These are phyloP conservation scores for Naganishia onofrii DNA, from an alignment of 768 basidiomycete genomes.

Conservation along the genomic window DNA sequence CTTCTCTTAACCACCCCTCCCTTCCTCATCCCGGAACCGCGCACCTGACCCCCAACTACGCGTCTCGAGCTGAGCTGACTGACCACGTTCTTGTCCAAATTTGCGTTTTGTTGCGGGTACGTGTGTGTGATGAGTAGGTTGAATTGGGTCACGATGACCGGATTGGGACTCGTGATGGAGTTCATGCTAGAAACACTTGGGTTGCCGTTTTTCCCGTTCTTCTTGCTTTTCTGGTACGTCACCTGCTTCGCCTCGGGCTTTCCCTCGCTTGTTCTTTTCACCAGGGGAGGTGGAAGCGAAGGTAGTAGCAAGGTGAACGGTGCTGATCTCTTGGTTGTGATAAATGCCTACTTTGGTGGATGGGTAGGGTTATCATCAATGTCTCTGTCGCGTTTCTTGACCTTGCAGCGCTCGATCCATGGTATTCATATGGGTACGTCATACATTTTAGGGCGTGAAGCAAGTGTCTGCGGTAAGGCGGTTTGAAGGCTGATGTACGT, in stretches of 20 bases:
- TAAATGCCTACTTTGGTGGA: too few relatives aligned
- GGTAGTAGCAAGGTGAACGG: too few relatives aligned
- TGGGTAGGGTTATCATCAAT: conserved; percentile 39
- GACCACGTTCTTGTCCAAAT: too few relatives aligned
- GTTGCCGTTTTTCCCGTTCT: conserved; percentile 49
- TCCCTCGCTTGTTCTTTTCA: not conserved
- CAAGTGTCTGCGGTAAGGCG: not conserved
- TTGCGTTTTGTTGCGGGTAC: not conserved
- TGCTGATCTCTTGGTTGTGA: not conserved
- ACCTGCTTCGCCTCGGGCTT: not conserved
- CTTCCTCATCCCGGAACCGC: too few relatives aligned
- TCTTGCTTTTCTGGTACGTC: conserved; percentile 48
- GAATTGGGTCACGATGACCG: conserved; percentile 43
- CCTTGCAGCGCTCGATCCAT: conserved; percentile 42
- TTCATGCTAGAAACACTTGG: conserved; percentile 45
- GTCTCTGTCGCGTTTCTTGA: conserved; percentile 48
- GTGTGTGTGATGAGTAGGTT: conserved; percentile 22
- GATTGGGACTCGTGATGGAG: conserved; percentile 48
- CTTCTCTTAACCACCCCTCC: too few relatives aligned
- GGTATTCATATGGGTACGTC: conserved; percentile 49
- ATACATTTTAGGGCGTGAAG: too few relatives aligned
- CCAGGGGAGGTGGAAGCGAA: too few relatives aligned
- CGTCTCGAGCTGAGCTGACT: too few relatives aligned
- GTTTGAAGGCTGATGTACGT: not conserved
- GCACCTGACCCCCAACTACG: too few relatives aligned